Evolutionary conservation across 495 filamentous ascomycete species (phyloP).

Genomic region (Trypethelium eluteriae): DNA sequence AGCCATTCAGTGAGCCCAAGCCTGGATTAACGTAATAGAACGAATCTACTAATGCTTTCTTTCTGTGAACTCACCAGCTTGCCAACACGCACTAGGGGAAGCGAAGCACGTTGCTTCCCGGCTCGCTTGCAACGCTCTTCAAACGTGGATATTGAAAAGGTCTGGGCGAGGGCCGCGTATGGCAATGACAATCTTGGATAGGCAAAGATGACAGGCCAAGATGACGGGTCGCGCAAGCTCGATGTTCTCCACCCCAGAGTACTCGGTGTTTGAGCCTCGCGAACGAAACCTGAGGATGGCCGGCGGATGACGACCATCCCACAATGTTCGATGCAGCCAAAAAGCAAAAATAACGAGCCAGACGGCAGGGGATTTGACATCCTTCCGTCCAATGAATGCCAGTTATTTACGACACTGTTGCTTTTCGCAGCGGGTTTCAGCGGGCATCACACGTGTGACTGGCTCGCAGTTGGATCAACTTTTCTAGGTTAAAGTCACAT

Average conservation of each 20-base stretch:
- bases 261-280: conserved; percentile 2
- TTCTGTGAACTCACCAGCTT: not conserved
- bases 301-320: not conserved
- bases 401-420: not conserved
- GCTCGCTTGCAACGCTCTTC: not conserved
- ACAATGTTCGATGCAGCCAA: too few species aligned
- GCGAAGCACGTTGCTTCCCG: not conserved
- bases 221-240: too few species aligned
- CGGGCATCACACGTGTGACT: not conserved
- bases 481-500: not conserved
- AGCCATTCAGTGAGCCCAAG: not conserved
- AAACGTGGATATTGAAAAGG: not conserved
- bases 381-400: not conserved
- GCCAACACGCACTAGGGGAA: not conserved
- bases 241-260: not conserved
- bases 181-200: too few species aligned
- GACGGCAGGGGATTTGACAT: conserved; percentile 6
- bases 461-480: not conserved
- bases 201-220: too few species aligned
- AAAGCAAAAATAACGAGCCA: not conserved
- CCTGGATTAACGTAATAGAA: not conserved
- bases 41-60: not conserved
- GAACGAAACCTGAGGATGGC: not conserved
- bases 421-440: not conserved
- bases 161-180: too few species aligned